Evolutionary conservation across 768 basidiomycete species (phyloP).

Genomic region (Leucocoprinus leucothites): DNA sequence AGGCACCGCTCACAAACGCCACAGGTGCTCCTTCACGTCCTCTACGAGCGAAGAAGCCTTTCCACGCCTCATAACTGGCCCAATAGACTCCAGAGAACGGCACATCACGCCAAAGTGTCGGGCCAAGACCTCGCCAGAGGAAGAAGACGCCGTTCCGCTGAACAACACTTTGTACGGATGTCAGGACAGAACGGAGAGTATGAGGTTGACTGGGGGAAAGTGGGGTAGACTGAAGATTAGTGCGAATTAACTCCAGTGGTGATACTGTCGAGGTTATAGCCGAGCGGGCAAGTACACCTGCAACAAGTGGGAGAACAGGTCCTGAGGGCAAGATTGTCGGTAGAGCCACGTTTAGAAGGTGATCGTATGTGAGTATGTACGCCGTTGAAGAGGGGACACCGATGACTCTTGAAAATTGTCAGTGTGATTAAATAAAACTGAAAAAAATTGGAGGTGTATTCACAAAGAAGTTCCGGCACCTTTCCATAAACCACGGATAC

Average conservation of each 20-base stretch:
- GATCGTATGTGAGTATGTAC: constrained; percentile 96
- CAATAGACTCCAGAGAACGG: constrained; percentile 98
- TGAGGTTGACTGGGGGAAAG: constrained; percentile 65
- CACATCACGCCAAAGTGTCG: constrained; percentile 95
- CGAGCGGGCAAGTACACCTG: constrained; percentile 82
- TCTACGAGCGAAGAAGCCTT: constrained; percentile 52
- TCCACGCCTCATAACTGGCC: constrained; percentile 90
- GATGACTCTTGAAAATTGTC: constrained; percentile 58
- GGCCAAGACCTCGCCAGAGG: constrained; percentile 88
- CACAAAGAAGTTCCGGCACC: constrained; percentile 90
- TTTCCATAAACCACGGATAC: constrained; percentile 88
- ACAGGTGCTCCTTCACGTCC: constrained; percentile 60
- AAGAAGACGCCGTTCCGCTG: constrained; percentile 60
- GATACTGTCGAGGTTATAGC: constrained; percentile 75
- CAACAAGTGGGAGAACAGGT: constrained; percentile 64
- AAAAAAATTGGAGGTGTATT: constrained; percentile 23
- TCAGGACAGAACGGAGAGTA: constrained; percentile 72
- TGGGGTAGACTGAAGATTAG: constrained; percentile 89
- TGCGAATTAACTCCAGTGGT: constrained; percentile 90
- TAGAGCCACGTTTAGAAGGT: constrained; percentile 63
- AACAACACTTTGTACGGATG: constrained; percentile 58
- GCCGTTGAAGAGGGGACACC: constrained; percentile 88
- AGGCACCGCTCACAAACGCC: constrained; percentile 87
- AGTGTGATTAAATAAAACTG: constrained; percentile 1
- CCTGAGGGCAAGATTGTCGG: constrained; percentile 56